Percentiles rank a stretch among this genome's conserved stretches.
phyloP scores from a whole-genome alignment of 2,329 filamentous ascomycete species.

The Orbilia ellipsospora region DNA sequence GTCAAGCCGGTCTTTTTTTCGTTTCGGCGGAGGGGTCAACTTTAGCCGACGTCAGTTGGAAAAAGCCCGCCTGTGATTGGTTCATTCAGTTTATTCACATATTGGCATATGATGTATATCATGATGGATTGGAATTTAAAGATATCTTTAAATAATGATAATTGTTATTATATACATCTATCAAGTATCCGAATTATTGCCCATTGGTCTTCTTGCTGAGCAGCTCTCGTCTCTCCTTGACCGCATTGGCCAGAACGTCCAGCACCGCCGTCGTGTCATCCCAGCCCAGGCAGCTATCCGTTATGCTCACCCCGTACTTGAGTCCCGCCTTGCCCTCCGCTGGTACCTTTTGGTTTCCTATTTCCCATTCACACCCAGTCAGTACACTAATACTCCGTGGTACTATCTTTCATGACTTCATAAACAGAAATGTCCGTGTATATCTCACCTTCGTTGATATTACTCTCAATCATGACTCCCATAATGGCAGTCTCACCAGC shows the following conservation, averaged over 20 bases:
- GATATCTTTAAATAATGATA: neutral
- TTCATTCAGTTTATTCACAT: neutral
- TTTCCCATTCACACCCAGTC: conserved; percentile 66
- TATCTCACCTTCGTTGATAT: conserved; percentile 81
- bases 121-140: neutral
- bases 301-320: conserved; percentile 92
- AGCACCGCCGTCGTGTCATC: conserved; percentile 68
- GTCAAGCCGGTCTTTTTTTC: conserved; percentile 51
- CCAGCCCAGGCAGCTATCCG: conserved; percentile 96
- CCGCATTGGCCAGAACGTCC: conserved; percentile 84
- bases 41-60: conserved; percentile 53
- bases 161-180: neutral
- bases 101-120: no score
- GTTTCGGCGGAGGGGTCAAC: conserved; percentile 50
- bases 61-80: conserved; percentile 45
- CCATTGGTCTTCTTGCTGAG: conserved; percentile 55
- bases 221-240: conserved; percentile 75
- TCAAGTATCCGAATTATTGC: conserved; percentile 12
- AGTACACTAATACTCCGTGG: conserved; percentile 82
- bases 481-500: conserved; percentile 88
- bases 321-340: conserved; percentile 80
- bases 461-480: conserved; percentile 98
- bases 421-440: conserved; percentile 4
- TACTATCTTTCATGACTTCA: conserved; percentile 61
- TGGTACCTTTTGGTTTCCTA: conserved; percentile 84